Evolutionary conservation across 345 rosid species (phyloP).

Genomic region (Eutrema heterophyllum): DNA sequence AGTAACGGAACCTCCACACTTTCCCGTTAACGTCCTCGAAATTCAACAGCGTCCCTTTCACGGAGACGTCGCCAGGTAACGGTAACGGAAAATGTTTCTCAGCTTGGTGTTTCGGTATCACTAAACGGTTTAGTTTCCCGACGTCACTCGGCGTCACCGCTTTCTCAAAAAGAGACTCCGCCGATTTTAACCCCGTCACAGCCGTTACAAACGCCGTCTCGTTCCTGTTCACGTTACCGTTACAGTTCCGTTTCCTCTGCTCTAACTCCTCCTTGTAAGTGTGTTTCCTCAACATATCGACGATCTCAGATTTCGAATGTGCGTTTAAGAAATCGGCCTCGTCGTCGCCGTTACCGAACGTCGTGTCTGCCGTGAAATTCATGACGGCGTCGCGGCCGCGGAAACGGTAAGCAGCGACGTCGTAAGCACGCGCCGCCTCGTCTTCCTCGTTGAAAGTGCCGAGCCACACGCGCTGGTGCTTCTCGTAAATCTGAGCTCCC

Average conservation of each 20-base stretch:
- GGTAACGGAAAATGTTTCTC: constrained; percentile 67
- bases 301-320: constrained; percentile 82
- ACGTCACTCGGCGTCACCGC: constrained; percentile 92
- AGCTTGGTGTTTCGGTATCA: constrained; percentile 93
- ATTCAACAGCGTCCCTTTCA: constrained; percentile 55
- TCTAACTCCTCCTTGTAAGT: constrained; percentile 70
- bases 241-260: constrained; percentile 43
- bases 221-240: not conserved
- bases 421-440: constrained; percentile 83
- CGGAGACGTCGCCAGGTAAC: constrained; percentile 27
- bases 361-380: constrained; percentile 46
- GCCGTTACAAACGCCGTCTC: constrained; percentile 31
- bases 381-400: constrained; percentile 84
- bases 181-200: constrained; percentile 30
- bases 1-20: constrained; percentile 90
- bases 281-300: constrained; percentile 88
- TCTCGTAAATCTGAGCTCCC: constrained; percentile 99
- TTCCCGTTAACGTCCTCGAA: constrained; percentile 69
- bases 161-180: constrained; percentile 77
- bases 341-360: constrained; percentile 28
- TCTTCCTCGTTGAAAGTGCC: constrained; percentile 83
- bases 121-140: constrained; percentile 88
- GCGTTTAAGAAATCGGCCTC: constrained; percentile 53
- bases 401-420: constrained; percentile 73
- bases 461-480: constrained; percentile 90